These are phyloP conservation scores for Curvularia spicifera DNA, from an alignment of 2,329 filamentous ascomycete species.

Conservation along the genomic window DNA sequence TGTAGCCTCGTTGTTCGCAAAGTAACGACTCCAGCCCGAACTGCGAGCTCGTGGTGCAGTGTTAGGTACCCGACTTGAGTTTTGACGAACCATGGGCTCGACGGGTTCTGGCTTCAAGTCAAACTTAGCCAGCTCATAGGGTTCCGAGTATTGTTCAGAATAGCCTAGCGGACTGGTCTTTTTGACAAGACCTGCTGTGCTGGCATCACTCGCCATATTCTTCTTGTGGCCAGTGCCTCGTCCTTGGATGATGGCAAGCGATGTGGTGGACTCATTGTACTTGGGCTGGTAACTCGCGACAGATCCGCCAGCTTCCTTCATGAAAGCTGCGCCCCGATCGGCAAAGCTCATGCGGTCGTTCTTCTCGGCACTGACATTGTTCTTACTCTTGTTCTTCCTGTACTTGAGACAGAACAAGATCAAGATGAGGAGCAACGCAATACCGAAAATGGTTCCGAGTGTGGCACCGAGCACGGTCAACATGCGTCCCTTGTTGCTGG, in stretches of 20 bases:
- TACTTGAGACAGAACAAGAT: slow-evolving; percentile 73
- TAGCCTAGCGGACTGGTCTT: slow-evolving; percentile 55
- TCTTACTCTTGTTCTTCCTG: slow-evolving; percentile 64
- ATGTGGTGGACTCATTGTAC: slow-evolving; percentile 49
- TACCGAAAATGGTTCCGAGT: slow-evolving; percentile 78
- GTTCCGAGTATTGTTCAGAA: slow-evolving; percentile 47
- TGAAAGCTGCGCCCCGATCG: slow-evolving; percentile 59
- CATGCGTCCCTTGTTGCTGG: slow-evolving; percentile 56
- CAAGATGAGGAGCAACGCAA: slow-evolving; percentile 72
- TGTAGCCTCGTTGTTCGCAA: slow-evolving; percentile 72
- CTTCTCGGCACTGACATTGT: slow-evolving; percentile 56
- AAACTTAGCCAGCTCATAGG: slow-evolving; percentile 55
- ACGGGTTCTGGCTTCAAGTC: slow-evolving; percentile 48
- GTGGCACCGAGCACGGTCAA: slow-evolving; percentile 77
- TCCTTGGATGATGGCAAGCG: slow-evolving; percentile 60
- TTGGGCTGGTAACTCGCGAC: slow-evolving; percentile 42
- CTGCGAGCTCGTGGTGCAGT: slow-evolving; percentile 54
- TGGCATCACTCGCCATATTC: slow-evolving; percentile 63
- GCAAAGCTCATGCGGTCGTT: slow-evolving; percentile 57
- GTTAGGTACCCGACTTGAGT: slow-evolving; percentile 39
- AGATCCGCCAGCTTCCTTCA: slow-evolving; percentile 58
- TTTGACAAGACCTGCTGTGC: slow-evolving; percentile 66
- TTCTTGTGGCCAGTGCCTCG: slow-evolving; percentile 59
- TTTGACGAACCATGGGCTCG: slow-evolving; percentile 46
- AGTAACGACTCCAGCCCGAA: slow-evolving; percentile 80